Evolutionary conservation across 352 stramenopile genomes (phyloP).

Genomic region (Halophytophthora batemanensis): DNA sequence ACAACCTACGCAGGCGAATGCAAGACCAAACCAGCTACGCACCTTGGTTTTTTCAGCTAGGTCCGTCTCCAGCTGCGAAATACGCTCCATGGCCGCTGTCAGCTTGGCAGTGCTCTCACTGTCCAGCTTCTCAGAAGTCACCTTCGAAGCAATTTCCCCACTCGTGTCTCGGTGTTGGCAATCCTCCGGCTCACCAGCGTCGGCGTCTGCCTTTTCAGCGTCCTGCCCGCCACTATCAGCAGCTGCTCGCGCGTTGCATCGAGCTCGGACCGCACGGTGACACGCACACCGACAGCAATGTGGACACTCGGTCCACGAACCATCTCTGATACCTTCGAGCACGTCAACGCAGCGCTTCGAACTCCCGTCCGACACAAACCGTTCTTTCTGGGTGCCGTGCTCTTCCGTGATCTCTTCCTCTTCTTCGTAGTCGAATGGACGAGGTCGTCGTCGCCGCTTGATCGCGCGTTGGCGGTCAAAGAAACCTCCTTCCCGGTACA

Average conservation of each 20-base stretch:
- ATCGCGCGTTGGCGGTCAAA: constrained; percentile 69
- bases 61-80: constrained; percentile 38
- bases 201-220: constrained; percentile 2
- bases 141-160: background rate
- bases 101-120: constrained; percentile 21
- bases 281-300: constrained; percentile 48
- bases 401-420: constrained; percentile 24
- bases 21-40: background rate
- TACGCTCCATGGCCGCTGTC: constrained; percentile 27
- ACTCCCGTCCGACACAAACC: constrained; percentile 3
- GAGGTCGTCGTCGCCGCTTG: constrained; percentile 52
- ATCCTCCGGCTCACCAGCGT: background rate
- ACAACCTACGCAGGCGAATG: background rate
- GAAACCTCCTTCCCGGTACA: constrained; percentile 78
- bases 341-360: constrained; percentile 9
- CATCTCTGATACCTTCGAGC: constrained; percentile 7
- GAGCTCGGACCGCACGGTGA: constrained; percentile 14
- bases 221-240: constrained; percentile 2
- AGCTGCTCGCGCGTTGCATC: background rate
- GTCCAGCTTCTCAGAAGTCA: background rate
- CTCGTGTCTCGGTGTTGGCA: background rate
- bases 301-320: constrained; percentile 23
- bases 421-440: constrained; percentile 53
- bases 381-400: constrained; percentile 12
- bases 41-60: constrained; percentile 48